Percentiles rank a stretch among this genome's conserved stretches.
These are phyloP conservation scores for Rhizopogon sp. DNA, from an alignment of 768 basidiomycete species.

Conservation along the genomic window DNA sequence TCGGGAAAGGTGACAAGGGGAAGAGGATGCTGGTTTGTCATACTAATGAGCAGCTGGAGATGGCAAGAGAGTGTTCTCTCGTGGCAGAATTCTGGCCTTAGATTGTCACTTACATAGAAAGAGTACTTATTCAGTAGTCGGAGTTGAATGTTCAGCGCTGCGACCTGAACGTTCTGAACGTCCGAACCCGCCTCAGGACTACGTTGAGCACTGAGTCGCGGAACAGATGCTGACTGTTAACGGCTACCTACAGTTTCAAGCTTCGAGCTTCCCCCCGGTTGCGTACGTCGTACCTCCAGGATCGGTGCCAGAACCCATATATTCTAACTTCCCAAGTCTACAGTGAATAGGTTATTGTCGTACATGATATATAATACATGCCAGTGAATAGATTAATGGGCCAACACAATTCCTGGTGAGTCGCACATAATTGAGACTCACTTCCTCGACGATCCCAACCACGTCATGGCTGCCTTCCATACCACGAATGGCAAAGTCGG, in stretches of 20 bases:
- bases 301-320: too few species aligned
- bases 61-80: conserved; percentile 37
- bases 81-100: conserved; percentile 10
- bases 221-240: too few species aligned
- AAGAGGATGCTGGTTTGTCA: conserved; percentile 52
- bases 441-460: conserved; percentile 21
- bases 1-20: conserved; percentile 28
- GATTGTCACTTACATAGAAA: background rate
- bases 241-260: too few species aligned
- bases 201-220: too few species aligned
- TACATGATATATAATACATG: background rate
- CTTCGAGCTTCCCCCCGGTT: too few species aligned
- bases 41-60: conserved; percentile 61
- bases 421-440: background rate
- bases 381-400: background rate
- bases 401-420: background rate
- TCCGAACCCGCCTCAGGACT: too few species aligned
- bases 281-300: too few species aligned
- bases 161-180: too few species aligned
- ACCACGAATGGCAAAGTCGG: conserved; percentile 28
- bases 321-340: too few species aligned
- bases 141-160: background rate
- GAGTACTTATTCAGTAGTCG: too few species aligned
- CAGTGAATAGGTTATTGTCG: too few species aligned
- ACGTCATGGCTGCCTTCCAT: conserved; percentile 28